Evolutionary conservation across 345 rosid species (phyloP).

Genomic region (Cardamine chenopodiifolia): DNA sequence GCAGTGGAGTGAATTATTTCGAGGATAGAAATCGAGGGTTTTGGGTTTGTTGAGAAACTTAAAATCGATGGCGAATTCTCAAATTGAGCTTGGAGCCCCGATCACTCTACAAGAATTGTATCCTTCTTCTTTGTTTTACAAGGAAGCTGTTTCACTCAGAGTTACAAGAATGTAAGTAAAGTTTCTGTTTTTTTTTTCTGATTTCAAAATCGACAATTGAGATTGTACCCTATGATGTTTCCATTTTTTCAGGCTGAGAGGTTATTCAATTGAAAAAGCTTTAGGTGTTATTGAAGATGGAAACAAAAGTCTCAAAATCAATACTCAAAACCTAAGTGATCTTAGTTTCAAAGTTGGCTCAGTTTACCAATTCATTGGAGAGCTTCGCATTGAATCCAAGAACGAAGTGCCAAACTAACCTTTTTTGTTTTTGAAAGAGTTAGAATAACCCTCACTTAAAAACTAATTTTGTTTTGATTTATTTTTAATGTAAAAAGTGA

Average conservation of each 20-base stretch:
- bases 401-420: too few relatives aligned
- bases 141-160: conserved; percentile 64
- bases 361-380: conserved; percentile 78
- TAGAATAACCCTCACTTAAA: too few relatives aligned
- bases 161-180: conserved; percentile 63
- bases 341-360: conserved; percentile 69
- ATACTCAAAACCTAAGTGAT: conserved; percentile 72
- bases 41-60: not conserved
- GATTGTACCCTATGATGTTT: not conserved
- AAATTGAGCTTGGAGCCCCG: conserved; percentile 52
- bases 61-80: conserved; percentile 45
- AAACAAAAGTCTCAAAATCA: conserved; percentile 52
- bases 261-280: conserved; percentile 58
- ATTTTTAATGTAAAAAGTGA: too few relatives aligned
- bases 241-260: conserved; percentile 52
- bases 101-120: conserved; percentile 56
- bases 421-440: too few relatives aligned
- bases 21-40: not conserved
- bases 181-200: not conserved
- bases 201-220: not conserved
- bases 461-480: too few relatives aligned
- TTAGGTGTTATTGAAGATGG: conserved; percentile 62
- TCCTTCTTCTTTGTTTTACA: conserved; percentile 61
- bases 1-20: not conserved
- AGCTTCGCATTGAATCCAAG: conserved; percentile 60